These are phyloP conservation scores for Fusarium sp. DNA, from an alignment of 2,329 filamentous ascomycete genomes.

Conservation along the genomic window DNA sequence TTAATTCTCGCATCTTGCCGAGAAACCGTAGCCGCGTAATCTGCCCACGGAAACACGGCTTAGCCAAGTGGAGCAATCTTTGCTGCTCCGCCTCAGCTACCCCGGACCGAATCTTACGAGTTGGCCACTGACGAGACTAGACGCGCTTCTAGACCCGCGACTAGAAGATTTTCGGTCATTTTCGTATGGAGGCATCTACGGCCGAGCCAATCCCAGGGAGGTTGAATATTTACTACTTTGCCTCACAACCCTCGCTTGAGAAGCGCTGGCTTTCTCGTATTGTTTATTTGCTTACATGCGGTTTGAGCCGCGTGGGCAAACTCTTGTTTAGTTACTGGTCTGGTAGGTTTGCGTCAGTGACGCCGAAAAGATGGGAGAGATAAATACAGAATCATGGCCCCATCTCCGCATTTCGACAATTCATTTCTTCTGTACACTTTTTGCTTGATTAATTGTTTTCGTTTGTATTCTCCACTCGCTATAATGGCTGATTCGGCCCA, in stretches of 20 bases:
- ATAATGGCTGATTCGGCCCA: not conserved
- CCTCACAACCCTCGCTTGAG: not conserved
- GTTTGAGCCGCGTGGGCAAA: not conserved
- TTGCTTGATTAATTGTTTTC: conserved; percentile 3
- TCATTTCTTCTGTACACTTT: not conserved
- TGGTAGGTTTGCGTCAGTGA: not conserved
- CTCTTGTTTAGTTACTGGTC: not conserved
- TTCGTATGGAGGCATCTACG: not conserved
- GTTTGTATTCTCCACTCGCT: conserved; percentile 1
- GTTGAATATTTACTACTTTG: not conserved
- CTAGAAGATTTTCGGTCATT: not conserved
- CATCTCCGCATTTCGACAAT: not conserved
- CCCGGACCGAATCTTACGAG: conserved; percentile 10
- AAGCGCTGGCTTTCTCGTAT: conserved; percentile 1
- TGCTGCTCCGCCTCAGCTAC: conserved; percentile 12
- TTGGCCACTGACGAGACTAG: conserved; percentile 4
- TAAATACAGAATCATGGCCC: conserved; percentile 6
- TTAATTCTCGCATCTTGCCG: conserved; percentile 1
- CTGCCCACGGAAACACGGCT: conserved; percentile 14
- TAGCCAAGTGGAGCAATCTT: conserved; percentile 1
- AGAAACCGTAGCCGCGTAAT: conserved; percentile 22
- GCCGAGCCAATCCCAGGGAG: conserved; percentile 5
- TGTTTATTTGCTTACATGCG: not conserved
- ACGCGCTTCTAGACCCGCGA: not conserved
- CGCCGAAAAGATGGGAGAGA: not conserved